Conservation (phyloP, 768 basidiomycete species). For the Suillus placidus region DNA sequence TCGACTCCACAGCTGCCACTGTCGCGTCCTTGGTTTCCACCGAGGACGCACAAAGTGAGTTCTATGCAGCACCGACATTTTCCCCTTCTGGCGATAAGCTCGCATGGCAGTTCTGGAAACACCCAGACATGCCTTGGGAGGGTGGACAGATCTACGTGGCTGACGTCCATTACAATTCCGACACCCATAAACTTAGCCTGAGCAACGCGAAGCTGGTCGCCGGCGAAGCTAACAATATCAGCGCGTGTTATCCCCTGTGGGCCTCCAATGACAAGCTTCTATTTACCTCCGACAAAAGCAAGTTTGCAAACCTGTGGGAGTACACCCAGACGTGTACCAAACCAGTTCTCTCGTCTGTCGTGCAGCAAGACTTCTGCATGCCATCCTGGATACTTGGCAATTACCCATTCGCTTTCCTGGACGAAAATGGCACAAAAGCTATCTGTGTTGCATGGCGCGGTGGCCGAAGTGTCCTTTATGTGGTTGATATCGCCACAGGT, state of each 20-base stretch:
- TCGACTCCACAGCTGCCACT: slow-evolving; percentile 46
- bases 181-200: slow-evolving; percentile 33
- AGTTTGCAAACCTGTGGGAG: slow-evolving; percentile 54
- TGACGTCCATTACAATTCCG: slow-evolving; percentile 33
- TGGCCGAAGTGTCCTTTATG: slow-evolving; percentile 36
- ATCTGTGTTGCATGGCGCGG: slow-evolving; percentile 34
- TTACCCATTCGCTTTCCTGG: slow-evolving; percentile 28
- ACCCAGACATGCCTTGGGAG: slow-evolving; percentile 72
- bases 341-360: slow-evolving; percentile 34
- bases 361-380: slow-evolving; percentile 28
- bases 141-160: slow-evolving; percentile 56
- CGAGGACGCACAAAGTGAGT: slow-evolving; percentile 46
- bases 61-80: slow-evolving; percentile 62
- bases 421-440: slow-evolving; percentile 21
- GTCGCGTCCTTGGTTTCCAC: slow-evolving; percentile 48
- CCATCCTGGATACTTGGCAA: slow-evolving; percentile 21
- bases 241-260: slow-evolving; percentile 36
- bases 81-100: slow-evolving; percentile 56
- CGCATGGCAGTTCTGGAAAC: slow-evolving; percentile 65
- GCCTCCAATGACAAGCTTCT: slow-evolving; percentile 53
- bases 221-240: slow-evolving; percentile 50
- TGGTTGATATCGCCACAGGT: slow-evolving; percentile 24
- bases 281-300: slow-evolving; percentile 59
- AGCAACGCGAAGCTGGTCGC: slow-evolving; percentile 47
- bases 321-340: slow-evolving; percentile 22